phyloP scores from a whole-genome alignment of 176 grass and related monocot genomes.

The Avena insularis region DNA sequence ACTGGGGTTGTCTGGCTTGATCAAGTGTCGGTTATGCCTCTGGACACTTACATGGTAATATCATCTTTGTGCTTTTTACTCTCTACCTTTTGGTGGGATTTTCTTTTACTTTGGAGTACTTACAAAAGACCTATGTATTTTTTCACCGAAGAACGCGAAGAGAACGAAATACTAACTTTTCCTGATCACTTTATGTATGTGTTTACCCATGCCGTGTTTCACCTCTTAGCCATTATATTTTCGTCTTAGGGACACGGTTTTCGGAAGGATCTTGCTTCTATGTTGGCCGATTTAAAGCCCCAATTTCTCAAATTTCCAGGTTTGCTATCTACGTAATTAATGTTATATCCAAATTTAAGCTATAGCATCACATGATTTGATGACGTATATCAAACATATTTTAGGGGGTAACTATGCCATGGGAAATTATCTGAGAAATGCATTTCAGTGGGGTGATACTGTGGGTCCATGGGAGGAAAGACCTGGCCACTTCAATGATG shows the following conservation, averaged over 20 bases:
- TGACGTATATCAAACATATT: neutral
- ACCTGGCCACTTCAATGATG: slow-evolving; percentile 86
- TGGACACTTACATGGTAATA: slow-evolving; percentile 86
- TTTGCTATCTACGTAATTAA: slow-evolving; percentile 35
- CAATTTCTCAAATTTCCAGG: slow-evolving; percentile 94
- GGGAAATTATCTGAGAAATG: slow-evolving; percentile 85
- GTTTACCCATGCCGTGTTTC: neutral
- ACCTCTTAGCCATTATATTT: slow-evolving; percentile 33
- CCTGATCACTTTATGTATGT: neutral
- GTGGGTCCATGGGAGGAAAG: slow-evolving; percentile 94
- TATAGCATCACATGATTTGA: neutral
- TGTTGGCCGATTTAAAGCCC: slow-evolving; percentile 82
- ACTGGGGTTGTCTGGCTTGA: slow-evolving; percentile 86
- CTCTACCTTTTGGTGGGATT: slow-evolving; percentile 9
- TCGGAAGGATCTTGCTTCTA: slow-evolving; percentile 80
- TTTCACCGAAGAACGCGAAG: neutral
- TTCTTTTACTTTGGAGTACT: neutral
- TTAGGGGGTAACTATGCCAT: slow-evolving; percentile 88
- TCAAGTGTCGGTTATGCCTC: slow-evolving; percentile 88
- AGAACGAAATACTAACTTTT: neutral
- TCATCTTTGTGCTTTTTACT: neutral
- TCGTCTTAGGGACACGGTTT: slow-evolving; percentile 77
- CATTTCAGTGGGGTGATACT: slow-evolving; percentile 86
- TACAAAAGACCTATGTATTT: too few species aligned
- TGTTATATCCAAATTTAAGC: slow-evolving; percentile 7